phyloP scores from a whole-genome alignment of 177 flowering plant species.

The Tripterygium wilfordii region DNA sequence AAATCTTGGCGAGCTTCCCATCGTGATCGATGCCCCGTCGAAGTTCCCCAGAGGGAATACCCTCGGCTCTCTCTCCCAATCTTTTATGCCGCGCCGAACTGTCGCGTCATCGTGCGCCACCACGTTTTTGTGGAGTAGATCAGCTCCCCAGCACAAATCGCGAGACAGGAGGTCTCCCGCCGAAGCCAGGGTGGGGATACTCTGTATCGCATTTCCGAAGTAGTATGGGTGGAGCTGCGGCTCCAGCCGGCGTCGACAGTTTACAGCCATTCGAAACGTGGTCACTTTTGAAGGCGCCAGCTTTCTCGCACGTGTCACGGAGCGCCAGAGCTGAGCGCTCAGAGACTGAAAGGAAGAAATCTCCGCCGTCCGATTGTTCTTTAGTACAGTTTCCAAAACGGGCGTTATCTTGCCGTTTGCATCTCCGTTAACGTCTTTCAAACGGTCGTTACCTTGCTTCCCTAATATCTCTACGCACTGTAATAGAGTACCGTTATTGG shows the following conservation, averaged over 20 bases:
- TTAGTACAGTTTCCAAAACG: constrained; percentile 7
- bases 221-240: constrained; percentile 54
- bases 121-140: constrained; percentile 53
- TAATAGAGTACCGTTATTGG: constrained; percentile 25
- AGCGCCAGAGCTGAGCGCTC: constrained; percentile 71
- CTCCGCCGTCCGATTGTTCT: constrained; percentile 23
- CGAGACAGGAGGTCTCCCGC: constrained; percentile 47
- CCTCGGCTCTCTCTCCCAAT: constrained; percentile 67
- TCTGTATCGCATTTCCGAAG: constrained; percentile 91
- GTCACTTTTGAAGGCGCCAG: constrained; percentile 30
- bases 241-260: constrained; percentile 70
- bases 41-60: constrained; percentile 75
- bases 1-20: constrained; percentile 88
- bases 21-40: constrained; percentile 82
- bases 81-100: constrained; percentile 50
- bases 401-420: constrained; percentile 26
- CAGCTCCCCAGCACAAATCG: constrained; percentile 55
- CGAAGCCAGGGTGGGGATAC: constrained; percentile 57
- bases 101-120: constrained; percentile 53
- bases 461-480: constrained; percentile 28
- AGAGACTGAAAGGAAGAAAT: constrained; percentile 89
- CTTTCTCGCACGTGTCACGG: constrained; percentile 68
- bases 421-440: constrained; percentile 20
- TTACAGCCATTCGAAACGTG: constrained; percentile 89
- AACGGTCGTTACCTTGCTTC: constrained; percentile 37